A percentile compares a stretch with the other conserved stretches of the same genome.
Evolutionary conservation across 2,329 filamentous ascomycete species (phyloP).

Genomic region (Bipolaris sorokiniana): DNA sequence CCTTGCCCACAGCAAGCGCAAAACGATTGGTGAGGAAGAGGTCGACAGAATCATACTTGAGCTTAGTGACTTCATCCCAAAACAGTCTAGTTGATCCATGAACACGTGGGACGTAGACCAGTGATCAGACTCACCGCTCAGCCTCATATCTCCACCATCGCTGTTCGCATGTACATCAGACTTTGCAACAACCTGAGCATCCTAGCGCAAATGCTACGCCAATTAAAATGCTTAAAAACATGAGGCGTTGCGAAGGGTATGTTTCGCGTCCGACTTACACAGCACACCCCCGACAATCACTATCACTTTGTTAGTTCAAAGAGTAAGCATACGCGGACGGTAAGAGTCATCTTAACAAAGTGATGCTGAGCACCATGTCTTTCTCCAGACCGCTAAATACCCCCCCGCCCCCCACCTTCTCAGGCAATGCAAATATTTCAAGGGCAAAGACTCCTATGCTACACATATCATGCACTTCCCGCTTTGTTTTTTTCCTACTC

Average conservation of each 20-base stretch:
- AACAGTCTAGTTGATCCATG: neutral
- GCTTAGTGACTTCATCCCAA: neutral
- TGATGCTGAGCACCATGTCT: neutral
- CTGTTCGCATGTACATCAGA: conserved; percentile 1
- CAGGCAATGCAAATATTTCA: conserved; percentile 1
- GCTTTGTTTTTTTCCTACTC: neutral
- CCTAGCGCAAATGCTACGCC: neutral
- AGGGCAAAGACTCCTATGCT: neutral
- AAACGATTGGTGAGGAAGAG: conserved; percentile 1
- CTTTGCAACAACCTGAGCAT: neutral
- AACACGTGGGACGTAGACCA: conserved; percentile 15
- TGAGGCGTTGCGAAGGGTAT: conserved; percentile 1
- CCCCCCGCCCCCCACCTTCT: neutral
- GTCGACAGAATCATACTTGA: neutral
- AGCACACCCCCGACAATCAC: neutral
- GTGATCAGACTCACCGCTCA: conserved; percentile 16
- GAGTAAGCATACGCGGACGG: too few relatives aligned
- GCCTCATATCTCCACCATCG: conserved; percentile 11
- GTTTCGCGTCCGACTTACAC: neutral
- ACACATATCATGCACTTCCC: neutral
- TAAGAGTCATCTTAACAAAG: too few relatives aligned
- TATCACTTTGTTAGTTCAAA: too few relatives aligned
- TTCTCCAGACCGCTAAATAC: conserved; percentile 6
- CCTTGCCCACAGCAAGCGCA: neutral
- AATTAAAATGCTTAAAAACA: neutral